Conservation (phyloP, 495 filamentous ascomycete species). For the Talaromyces adpressus region DNA sequence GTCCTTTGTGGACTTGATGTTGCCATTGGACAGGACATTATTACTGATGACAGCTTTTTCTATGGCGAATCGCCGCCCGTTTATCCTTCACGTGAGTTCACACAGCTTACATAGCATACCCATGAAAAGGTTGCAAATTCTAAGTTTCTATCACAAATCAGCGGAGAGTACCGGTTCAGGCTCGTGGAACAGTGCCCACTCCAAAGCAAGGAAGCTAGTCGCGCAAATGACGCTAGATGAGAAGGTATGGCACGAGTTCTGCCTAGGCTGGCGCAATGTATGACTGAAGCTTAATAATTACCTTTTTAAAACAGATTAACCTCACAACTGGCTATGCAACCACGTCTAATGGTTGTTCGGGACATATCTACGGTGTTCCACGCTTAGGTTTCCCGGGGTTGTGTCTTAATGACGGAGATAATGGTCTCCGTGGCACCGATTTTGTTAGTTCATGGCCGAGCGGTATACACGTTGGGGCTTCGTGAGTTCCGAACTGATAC, state of each 20-base stretch:
- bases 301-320: no score
- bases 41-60: no score
- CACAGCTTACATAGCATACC: neutral
- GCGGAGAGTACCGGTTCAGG: neutral
- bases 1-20: no score
- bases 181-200: conserved; percentile 42
- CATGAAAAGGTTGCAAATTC: neutral
- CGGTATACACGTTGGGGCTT: conserved; percentile 49
- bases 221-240: conserved; percentile 51
- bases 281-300: no score
- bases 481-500: no score
- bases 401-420: conserved; percentile 57
- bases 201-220: conserved; percentile 46
- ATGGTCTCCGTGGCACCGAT: conserved; percentile 52
- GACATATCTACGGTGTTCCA: conserved; percentile 42
- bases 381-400: conserved; percentile 53
- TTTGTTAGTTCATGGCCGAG: conserved; percentile 52
- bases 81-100: conserved; percentile 44
- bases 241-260: no score
- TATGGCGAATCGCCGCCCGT: conserved; percentile 51
- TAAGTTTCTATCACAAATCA: neutral
- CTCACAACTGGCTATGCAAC: conserved; percentile 35
- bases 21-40: no score
- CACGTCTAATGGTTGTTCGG: conserved; percentile 41
- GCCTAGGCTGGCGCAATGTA: no score